phyloP scores from a whole-genome alignment of 2,329 filamentous ascomycete species.

The Karstenula rhodostoma region DNA sequence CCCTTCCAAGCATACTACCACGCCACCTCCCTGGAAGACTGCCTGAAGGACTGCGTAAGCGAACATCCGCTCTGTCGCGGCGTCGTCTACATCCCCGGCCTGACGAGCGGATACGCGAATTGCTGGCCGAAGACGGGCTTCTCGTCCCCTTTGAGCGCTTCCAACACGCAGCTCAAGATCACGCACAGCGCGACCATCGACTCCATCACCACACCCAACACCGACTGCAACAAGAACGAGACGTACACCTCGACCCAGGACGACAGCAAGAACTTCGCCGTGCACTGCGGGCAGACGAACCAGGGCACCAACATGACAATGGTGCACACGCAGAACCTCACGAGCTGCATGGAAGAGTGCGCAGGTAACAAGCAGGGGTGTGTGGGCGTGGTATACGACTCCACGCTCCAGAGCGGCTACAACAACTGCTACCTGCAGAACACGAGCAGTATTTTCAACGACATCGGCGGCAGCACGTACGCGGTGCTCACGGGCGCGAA shows the following conservation, averaged over 20 bases:
- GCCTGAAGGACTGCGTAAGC: constrained; percentile 36
- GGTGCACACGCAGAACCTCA: constrained; percentile 38
- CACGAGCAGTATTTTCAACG: constrained; percentile 31
- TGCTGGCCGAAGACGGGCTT: constrained; percentile 41
- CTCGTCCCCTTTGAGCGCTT: constrained; percentile 16
- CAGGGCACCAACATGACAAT: constrained; percentile 40
- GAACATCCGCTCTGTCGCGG: constrained; percentile 40
- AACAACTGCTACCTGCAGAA: constrained; percentile 47
- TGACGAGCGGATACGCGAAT: constrained; percentile 44
- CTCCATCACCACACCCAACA: constrained; percentile 30
- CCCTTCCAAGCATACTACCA: constrained; percentile 39
- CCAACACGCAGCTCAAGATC: constrained; percentile 21
- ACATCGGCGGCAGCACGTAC: constrained; percentile 30
- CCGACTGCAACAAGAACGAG: constrained; percentile 25
- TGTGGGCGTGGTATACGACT: constrained; percentile 38
- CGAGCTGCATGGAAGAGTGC: constrained; percentile 41
- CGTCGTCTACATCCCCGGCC: constrained; percentile 38
- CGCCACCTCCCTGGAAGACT: constrained; percentile 36
- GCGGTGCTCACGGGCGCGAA: constrained; percentile 25
- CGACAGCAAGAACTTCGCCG: constrained; percentile 34
- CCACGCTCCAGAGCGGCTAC: constrained; percentile 32
- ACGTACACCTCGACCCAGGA: constrained; percentile 23
- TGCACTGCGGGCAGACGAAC: constrained; percentile 41
- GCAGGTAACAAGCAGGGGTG: constrained; percentile 32
- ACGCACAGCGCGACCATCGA: constrained; percentile 36